phyloP scores from a whole-genome alignment of 192 early-diverging fungal species.

The Chytriomyces confervae region DNA sequence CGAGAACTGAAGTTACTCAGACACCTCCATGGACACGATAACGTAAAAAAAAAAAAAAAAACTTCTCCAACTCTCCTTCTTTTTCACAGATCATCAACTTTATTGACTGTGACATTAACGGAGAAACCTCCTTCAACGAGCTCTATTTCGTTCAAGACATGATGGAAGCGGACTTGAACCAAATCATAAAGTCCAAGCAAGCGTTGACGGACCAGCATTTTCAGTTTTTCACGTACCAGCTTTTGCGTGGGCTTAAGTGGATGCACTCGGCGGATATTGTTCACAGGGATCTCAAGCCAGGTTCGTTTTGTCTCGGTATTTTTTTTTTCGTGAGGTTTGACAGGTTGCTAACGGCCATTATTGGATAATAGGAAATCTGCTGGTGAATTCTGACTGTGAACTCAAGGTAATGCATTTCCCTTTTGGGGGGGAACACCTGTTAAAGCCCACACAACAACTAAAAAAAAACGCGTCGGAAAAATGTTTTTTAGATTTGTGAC shows the following conservation, averaged over 20 bases:
- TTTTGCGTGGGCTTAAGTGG: constrained; percentile 87
- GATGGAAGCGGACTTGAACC: constrained; percentile 90
- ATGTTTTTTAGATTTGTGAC: constrained; percentile 82
- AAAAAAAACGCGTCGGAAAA: not conserved
- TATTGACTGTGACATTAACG: constrained; percentile 73
- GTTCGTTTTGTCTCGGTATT: constrained; percentile 47
- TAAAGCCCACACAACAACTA: not conserved
- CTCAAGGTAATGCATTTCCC: constrained; percentile 59
- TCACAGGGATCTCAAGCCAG: constrained; percentile 96
- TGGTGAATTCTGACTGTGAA: constrained; percentile 98
- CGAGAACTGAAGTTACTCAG: constrained; percentile 91
- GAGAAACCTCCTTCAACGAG: constrained; percentile 60
- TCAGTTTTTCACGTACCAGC: constrained; percentile 92
- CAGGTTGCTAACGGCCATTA: not conserved
- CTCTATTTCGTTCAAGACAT: constrained; percentile 72
- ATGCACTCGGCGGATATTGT: constrained; percentile 93
- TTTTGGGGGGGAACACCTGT: not conserved
- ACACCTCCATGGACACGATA: constrained; percentile 94
- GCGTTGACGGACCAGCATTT: constrained; percentile 83
- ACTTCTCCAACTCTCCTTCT: not conserved
- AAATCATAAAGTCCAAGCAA: constrained; percentile 84
- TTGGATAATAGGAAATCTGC: constrained; percentile 67
- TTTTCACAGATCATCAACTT: constrained; percentile 58
- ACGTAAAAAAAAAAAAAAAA: constrained; percentile 50
- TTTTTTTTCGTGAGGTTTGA: constrained; percentile 31